phyloP scores from a whole-genome alignment of 2,329 filamentous ascomycete genomes.

The Torrubiellomyces zombiae region DNA sequence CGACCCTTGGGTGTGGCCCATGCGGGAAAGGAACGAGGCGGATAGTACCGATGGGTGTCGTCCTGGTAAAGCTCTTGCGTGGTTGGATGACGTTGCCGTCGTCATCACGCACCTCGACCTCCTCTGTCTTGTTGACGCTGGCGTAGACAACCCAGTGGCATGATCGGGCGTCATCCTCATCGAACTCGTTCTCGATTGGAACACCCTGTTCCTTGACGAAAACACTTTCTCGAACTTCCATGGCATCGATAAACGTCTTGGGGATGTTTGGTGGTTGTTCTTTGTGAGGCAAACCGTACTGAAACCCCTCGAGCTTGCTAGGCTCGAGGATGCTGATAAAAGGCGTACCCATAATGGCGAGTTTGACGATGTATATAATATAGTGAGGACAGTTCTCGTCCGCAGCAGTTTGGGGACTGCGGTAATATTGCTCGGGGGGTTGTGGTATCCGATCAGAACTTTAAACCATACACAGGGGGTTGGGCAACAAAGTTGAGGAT shows the following conservation, averaged over 20 bases:
- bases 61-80: slow-evolving; percentile 25
- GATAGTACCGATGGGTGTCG: slow-evolving; percentile 51
- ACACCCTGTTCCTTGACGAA: slow-evolving; percentile 44
- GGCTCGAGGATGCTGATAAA: slow-evolving; percentile 32
- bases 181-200: slow-evolving; percentile 54
- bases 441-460: too few species aligned
- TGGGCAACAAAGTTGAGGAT: too few species aligned
- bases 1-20: slow-evolving; percentile 39
- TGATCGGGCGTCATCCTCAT: slow-evolving; percentile 60
- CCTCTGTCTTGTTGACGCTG: slow-evolving; percentile 32
- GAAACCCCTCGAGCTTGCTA: slow-evolving; percentile 30
- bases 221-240: slow-evolving; percentile 43
- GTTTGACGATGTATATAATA: too few species aligned
- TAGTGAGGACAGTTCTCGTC: too few species aligned
- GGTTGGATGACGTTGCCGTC: slow-evolving; percentile 22
- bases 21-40: slow-evolving; percentile 73
- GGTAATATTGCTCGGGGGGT: too few species aligned
- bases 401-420: too few species aligned
- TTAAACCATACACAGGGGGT: too few species aligned
- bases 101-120: slow-evolving; percentile 25
- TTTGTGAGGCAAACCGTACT: slow-evolving; percentile 19
- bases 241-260: slow-evolving; percentile 42
- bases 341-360: slow-evolving; percentile 27
- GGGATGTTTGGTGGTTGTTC: slow-evolving; percentile 32
- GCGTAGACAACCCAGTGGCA: slow-evolving; percentile 85